Base-by-base conservation (phyloP, 768 basidiomycete species). In the Termitomyces sp. region DNA sequence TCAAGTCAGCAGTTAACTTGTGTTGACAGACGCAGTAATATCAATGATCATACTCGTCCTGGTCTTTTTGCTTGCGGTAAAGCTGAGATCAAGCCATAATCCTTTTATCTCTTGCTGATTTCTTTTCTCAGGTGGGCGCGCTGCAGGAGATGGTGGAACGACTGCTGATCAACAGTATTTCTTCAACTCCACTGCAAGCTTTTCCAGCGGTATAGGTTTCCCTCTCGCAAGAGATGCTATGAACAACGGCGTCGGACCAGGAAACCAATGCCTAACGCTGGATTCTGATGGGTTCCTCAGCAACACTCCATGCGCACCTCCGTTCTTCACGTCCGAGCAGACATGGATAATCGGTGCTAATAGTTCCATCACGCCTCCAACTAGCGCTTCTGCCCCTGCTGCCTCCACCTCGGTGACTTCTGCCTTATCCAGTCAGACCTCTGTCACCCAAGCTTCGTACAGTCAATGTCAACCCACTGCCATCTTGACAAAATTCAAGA, bases 1-100 rank as follows among this genome's bases (percentile, higher is more conserved):
- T 69, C 66, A 49, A 68, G 63, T 49, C 66, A 65, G 49, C 65
- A 68, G 46, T 57, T 65, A 39, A 68, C 65, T 23, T 68, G 66
- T 32, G 56, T 68, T 16, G 65, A 66, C 40, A 63, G 61, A n/a
- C 54, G 67, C 50, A 52, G 60, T 20, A 65, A 66, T 35, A 66
- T 53, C 16, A 59, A 68, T 7, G 64, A 68, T 48, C 61, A 54
- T 23, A 64, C 50, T 46, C 65, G 65, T 38, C 67, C 65, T 20
- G 67, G 65, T 16, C 63, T 66, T 40, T 68, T 68, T 27, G 63
- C 64, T 44, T 65, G 65, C 35, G 65, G 66, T 65, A 23, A 33
- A 54, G 47, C 27, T 48, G 43, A n/a, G 15, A 33, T 29, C 16
- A n/a, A 32, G n/a, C 13, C n/a, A 29, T 44, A 13, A 2, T 3